Percentiles rank a stretch among this genome's conserved stretches.
Conservation (phyloP, 768 basidiomycete genomes). For the Trametes gibbosa region DNA sequence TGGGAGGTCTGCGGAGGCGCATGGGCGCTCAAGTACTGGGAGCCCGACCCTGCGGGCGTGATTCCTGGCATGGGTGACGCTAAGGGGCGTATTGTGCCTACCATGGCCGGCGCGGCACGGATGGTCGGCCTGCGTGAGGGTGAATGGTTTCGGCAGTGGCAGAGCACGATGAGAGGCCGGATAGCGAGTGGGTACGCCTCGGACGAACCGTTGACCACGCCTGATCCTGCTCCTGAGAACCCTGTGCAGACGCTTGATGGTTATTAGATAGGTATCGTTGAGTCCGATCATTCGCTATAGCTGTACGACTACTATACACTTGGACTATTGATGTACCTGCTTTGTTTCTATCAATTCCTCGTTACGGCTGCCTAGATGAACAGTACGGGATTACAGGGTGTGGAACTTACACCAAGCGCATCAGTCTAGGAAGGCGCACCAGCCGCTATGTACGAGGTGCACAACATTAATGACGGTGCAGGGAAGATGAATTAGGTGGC, state of each 20-base stretch:
- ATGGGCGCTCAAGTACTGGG: conserved; percentile 58
- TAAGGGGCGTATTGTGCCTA: conserved; percentile 26
- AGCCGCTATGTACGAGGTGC: neutral
- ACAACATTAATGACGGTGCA: no score
- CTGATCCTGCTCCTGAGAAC: conserved; percentile 3
- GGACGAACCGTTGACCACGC: conserved; percentile 11
- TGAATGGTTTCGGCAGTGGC: conserved; percentile 80
- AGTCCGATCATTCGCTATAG: no score
- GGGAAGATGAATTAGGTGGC: no score
- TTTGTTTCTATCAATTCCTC: no score
- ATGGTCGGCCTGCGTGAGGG: conserved; percentile 65
- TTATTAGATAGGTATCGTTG: conserved; percentile 21
- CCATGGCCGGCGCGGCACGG: conserved; percentile 33
- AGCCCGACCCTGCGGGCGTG: neutral
- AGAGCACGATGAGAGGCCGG: conserved; percentile 59
- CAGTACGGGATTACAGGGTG: neutral
- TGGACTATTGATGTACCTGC: no score
- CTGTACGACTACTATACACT: no score
- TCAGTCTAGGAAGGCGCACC: neutral
- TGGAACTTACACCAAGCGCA: neutral
- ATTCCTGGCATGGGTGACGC: neutral
- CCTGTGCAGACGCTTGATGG: conserved; percentile 31
- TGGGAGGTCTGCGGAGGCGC: conserved; percentile 82
- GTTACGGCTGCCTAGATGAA: neutral
- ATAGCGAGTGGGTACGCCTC: conserved; percentile 36